These are phyloP conservation scores for Colletotrichum sublineola DNA, from an alignment of 2,329 filamentous ascomycete species.

Conservation along the genomic window DNA sequence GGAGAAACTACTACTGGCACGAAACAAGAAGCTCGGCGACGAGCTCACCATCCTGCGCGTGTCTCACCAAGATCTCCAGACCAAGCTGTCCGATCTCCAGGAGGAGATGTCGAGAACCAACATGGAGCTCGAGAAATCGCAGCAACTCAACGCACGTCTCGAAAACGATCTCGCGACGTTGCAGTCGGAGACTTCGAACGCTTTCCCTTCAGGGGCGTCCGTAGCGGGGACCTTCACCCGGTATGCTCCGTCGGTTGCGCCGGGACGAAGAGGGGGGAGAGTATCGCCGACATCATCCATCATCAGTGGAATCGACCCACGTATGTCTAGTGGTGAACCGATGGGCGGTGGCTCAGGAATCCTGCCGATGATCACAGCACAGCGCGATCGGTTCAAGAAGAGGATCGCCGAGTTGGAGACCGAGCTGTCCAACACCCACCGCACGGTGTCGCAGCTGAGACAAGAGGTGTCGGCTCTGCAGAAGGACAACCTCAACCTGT, in stretches of 20 bases:
- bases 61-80: slow-evolving; percentile 92
- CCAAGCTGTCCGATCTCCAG: slow-evolving; percentile 82
- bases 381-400: slow-evolving; percentile 98
- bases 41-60: slow-evolving; percentile 93
- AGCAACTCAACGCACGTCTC: slow-evolving; percentile 86
- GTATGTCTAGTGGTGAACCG: slow-evolving; percentile 69
- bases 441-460: slow-evolving; percentile 84
- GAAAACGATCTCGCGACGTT: slow-evolving; percentile 92
- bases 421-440: slow-evolving; percentile 87
- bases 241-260: slow-evolving; percentile 74
- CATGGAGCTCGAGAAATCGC: slow-evolving; percentile 86
- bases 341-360: slow-evolving; percentile 86
- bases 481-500: slow-evolving; percentile 94
- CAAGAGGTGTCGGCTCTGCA: slow-evolving; percentile 93
- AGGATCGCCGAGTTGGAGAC: slow-evolving; percentile 91
- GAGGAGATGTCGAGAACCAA: slow-evolving; percentile 87
- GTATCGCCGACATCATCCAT: slow-evolving; percentile 97
- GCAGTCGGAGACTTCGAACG: slow-evolving; percentile 86
- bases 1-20: slow-evolving; percentile 89
- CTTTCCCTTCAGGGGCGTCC: slow-evolving; percentile 90
- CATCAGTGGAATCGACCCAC: slow-evolving; percentile 93
- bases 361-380: slow-evolving; percentile 97
- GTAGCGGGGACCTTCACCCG: slow-evolving; percentile 93
- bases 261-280: slow-evolving; percentile 74
- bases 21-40: slow-evolving; percentile 96